phyloP scores from a whole-genome alignment of 2,329 filamentous ascomycete genomes.

The Fusarium sp. region DNA sequence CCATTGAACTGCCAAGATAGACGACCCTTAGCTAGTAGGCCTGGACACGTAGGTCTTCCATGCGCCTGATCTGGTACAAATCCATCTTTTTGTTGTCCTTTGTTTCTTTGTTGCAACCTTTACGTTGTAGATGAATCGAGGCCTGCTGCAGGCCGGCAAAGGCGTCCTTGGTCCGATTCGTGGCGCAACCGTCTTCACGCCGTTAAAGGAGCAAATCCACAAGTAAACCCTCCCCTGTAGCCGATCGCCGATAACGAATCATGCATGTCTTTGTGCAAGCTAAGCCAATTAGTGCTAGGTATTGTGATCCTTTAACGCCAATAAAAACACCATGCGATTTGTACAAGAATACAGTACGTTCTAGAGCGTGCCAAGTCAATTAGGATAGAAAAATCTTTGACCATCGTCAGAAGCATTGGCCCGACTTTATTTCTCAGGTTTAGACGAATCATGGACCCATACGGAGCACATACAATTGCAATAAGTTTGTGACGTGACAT shows the following conservation, averaged over 20 bases:
- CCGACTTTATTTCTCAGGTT: conserved; percentile 8
- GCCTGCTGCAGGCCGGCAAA: conserved; percentile 31
- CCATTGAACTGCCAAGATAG: conserved; percentile 14
- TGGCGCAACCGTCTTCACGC: conserved; percentile 35
- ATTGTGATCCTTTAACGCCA: neutral
- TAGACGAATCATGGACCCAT: conserved; percentile 22
- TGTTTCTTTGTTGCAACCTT: conserved; percentile 10
- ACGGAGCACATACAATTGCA: neutral
- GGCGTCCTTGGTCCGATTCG: conserved; percentile 32
- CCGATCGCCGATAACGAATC: conserved; percentile 42
- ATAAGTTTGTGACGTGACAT: conserved; percentile 33
- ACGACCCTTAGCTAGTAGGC: conserved; percentile 1
- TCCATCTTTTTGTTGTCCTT: conserved; percentile 5
- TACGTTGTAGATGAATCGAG: conserved; percentile 11
- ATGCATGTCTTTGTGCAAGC: conserved; percentile 15
- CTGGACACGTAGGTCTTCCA: conserved; percentile 28
- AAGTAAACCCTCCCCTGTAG: conserved; percentile 23
- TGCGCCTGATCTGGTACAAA: conserved; percentile 26
- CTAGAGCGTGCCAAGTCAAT: neutral
- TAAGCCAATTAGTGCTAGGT: conserved; percentile 18
- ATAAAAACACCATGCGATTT: conserved; percentile 5
- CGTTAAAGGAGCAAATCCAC: conserved; percentile 26
- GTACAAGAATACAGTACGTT: conserved; percentile 8
- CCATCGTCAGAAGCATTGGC: conserved; percentile 15
- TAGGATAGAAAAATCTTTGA: conserved; percentile 5